Evolutionary conservation across 306 rosid species (phyloP), one percentile per base, ranked within the genome.

Genomic region (Dryas alaskensis): DNA sequence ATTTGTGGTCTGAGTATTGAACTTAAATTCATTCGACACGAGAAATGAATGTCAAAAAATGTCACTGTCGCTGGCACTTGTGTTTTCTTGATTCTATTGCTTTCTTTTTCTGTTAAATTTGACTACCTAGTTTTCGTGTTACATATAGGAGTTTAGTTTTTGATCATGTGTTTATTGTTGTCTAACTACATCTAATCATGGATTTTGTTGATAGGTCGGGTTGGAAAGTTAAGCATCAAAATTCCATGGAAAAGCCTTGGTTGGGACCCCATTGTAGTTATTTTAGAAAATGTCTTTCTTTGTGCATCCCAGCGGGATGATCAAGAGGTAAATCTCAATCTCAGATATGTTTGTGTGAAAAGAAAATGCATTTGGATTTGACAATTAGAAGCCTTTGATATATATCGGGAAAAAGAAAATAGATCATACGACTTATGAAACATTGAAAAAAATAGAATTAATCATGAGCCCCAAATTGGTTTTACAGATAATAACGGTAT

Each of bases 171-270:
- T 4, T 59, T 16, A 59, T 12, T 5, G 14, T 11, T 27, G 16
- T 60, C 37, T 55, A 17, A 22, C 65, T 6, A 31, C 8, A 10
- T 12, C 25, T 43, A 14, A 55, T 55, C 19, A 43, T 55, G 25
- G 13, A 11, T 65, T 74, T 65, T n/a, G 4, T 22, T 73, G 71
- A 60, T 71, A 91, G 98, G 98, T 67, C 95, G 88, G 78, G 89
- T 89, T 75, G 98, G 98, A 73, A 89, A 81, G 86, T 82, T 94
- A 80, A 94, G 98, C 89, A 91, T 94, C 76, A 91, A 88, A 85
- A 91, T 94, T 84, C 97, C 98, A 47, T 94, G 98, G 98, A 94
- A 89, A 82, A 91, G 83, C 92, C 94, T 93, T 58, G 93, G 93
- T 14, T 84, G 98, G 97, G 96, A 91, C 47, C 96, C 98, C 51